Percentiles rank a stretch among this genome's conserved stretches.
These are phyloP conservation scores for Immersiella caudata DNA, from an alignment of 495 filamentous ascomycete genomes.

Conservation along the genomic window DNA sequence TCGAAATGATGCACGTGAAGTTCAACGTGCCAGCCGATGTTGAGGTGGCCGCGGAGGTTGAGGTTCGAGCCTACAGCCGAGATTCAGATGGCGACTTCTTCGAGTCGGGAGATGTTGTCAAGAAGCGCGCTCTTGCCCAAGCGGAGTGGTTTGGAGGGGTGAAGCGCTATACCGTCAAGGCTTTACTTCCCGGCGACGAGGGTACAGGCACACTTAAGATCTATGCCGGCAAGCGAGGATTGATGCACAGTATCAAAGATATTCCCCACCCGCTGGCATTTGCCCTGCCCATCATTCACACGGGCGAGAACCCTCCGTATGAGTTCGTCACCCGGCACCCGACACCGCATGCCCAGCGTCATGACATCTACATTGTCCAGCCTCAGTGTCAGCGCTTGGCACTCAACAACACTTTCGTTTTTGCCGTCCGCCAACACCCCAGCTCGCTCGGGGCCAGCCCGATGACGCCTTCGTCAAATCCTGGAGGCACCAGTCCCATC, in stretches of 20 bases:
- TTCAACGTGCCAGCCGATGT: conserved; percentile 85
- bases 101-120: conserved; percentile 85
- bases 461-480: conserved; percentile 50
- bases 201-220: conserved; percentile 86
- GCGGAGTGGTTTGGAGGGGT: conserved; percentile 85
- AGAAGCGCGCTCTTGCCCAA: conserved; percentile 85
- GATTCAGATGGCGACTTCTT: conserved; percentile 91
- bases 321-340: conserved; percentile 92
- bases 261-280: conserved; percentile 91
- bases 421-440: conserved; percentile 90
- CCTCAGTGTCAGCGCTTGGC: conserved; percentile 87
- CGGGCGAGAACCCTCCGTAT: conserved; percentile 88
- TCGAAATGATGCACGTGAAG: conserved; percentile 90
- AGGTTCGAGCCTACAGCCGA: conserved; percentile 74
- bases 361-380: conserved; percentile 95
- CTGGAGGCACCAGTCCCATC: conserved; percentile 63
- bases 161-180: conserved; percentile 92
- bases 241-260: conserved; percentile 94
- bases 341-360: conserved; percentile 92
- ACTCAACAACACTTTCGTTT: conserved; percentile 96
- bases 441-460: conserved; percentile 54
- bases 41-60: conserved; percentile 91
- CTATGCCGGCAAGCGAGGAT: conserved; percentile 88
- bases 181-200: conserved; percentile 85
- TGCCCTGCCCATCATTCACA: conserved; percentile 87